Percentiles rank a stretch among this genome's conserved stretches.
Conservation (phyloP, 2,329 filamentous ascomycete species). For the Aspergillus ochraceus region DNA sequence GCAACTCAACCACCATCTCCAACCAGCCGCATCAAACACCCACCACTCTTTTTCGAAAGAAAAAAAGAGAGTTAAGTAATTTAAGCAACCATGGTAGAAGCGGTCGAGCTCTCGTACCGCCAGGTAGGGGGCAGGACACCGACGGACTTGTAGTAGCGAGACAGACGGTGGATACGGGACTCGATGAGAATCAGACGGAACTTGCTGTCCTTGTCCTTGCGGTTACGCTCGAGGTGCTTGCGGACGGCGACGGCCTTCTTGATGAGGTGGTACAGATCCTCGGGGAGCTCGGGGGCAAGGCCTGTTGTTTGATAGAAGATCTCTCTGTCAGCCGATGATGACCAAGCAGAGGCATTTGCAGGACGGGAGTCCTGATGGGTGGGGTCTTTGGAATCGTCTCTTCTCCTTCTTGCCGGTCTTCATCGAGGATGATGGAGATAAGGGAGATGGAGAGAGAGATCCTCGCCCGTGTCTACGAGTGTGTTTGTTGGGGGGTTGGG, state of each 20-base stretch:
- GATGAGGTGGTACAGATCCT: slow-evolving; percentile 99
- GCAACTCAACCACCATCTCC: background rate
- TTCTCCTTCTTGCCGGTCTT: background rate
- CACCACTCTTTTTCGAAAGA: background rate
- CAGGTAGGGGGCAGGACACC: slow-evolving; percentile 83
- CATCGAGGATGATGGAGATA: background rate
- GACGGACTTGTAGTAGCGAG: slow-evolving; percentile 99
- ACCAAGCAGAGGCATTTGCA: slow-evolving; percentile 82
- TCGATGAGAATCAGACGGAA: slow-evolving; percentile 99
- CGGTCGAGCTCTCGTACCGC: slow-evolving; percentile 98
- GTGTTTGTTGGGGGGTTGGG: slow-evolving; percentile 19
- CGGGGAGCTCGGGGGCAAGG: slow-evolving; percentile 96
- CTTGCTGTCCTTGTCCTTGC: slow-evolving; percentile 99
- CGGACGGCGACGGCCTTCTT: slow-evolving; percentile 99
- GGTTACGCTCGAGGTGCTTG: slow-evolving; percentile 99
- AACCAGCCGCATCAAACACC: slow-evolving; percentile 2
- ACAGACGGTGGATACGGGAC: slow-evolving; percentile 99
- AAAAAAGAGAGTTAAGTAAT: background rate
- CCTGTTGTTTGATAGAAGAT: slow-evolving; percentile 70
- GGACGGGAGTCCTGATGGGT: slow-evolving; percentile 15
- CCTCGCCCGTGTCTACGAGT: slow-evolving; percentile 23
- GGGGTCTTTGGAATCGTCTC: background rate
- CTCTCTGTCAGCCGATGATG: slow-evolving; percentile 81
- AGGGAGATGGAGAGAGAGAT: background rate
- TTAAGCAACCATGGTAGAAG: slow-evolving; percentile 91